Evolutionary conservation across 2,329 filamentous ascomycete genomes (phyloP).

Genomic region (Fusarium luffae): DNA sequence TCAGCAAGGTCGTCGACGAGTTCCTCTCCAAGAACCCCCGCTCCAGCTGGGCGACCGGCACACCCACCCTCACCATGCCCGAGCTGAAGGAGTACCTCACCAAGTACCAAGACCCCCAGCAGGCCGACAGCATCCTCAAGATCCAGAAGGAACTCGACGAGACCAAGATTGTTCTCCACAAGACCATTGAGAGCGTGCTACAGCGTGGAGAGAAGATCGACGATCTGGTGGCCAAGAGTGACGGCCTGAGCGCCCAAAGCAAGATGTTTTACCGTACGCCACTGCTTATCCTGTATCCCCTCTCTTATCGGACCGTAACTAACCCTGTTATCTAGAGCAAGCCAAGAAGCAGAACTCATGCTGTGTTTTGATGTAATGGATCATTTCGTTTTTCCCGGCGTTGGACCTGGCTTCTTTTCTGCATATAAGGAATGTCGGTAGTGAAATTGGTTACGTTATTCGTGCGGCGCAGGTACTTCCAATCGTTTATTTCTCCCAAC

Average conservation of each 20-base stretch:
- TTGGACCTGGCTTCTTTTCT: slow-evolving; percentile 48
- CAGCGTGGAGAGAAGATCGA: slow-evolving; percentile 98
- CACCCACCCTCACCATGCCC: slow-evolving; percentile 70
- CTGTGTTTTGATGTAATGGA: slow-evolving; percentile 73
- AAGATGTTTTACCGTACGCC: slow-evolving; percentile 94
- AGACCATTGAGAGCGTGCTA: slow-evolving; percentile 89
- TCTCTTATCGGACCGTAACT: slow-evolving; percentile 1
- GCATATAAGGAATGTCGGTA: slow-evolving; percentile 45
- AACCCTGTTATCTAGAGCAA: slow-evolving; percentile 57
- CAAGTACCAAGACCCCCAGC: slow-evolving; percentile 84
- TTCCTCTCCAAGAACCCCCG: slow-evolving; percentile 82
- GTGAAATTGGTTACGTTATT: slow-evolving; percentile 52
- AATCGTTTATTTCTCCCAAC: slow-evolving; percentile 40
- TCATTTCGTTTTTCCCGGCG: slow-evolving; percentile 46
- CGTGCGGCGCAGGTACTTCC: slow-evolving; percentile 44
- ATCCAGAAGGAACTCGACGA: slow-evolving; percentile 97
- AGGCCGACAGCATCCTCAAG: slow-evolving; percentile 93
- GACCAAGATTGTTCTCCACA: slow-evolving; percentile 96
- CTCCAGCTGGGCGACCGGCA: slow-evolving; percentile 70
- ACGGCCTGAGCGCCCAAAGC: slow-evolving; percentile 88
- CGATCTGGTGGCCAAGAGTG: slow-evolving; percentile 91
- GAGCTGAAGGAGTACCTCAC: slow-evolving; percentile 80
- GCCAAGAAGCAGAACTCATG: slow-evolving; percentile 86
- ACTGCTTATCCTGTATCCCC: neutral
- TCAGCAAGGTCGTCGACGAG: slow-evolving; percentile 88